A percentile compares a stretch with the other conserved stretches of the same genome.
Evolutionary conservation across 2,329 filamentous ascomycete species (phyloP).

Genomic region (Diaporthe sp.): DNA sequence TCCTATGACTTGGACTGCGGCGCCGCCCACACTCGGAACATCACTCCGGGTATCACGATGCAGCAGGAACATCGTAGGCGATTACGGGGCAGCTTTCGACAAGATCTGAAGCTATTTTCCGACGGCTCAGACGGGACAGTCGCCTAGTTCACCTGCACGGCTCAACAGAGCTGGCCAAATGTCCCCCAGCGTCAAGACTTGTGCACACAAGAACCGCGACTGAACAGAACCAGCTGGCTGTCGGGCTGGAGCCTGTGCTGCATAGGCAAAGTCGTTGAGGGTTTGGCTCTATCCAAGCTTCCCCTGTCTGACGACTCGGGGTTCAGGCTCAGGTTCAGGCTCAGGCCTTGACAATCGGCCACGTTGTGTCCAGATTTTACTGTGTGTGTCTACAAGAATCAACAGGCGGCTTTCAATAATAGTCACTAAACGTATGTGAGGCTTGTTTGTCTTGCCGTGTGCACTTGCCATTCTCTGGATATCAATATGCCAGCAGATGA

Average conservation of each 20-base stretch:
- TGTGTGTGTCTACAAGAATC: neutral
- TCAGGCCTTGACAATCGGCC: neutral
- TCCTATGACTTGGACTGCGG: neutral
- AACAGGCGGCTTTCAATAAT: neutral
- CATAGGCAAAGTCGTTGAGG: conserved; percentile 2
- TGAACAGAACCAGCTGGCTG: neutral
- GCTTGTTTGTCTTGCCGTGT: neutral
- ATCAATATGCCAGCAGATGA: neutral
- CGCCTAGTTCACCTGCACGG: neutral
- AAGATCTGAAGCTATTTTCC: neutral
- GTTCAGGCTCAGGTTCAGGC: too few relatives aligned
- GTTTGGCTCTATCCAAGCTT: conserved; percentile 2
- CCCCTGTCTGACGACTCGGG: conserved; percentile 4
- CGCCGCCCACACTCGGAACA: neutral
- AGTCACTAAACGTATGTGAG: too few relatives aligned
- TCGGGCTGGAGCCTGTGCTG: neutral
- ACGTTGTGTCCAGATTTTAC: neutral
- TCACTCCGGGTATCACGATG: conserved; percentile 5
- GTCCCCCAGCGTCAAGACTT: neutral
- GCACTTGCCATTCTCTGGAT: neutral
- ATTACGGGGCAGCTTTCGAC: neutral
- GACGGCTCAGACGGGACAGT: neutral
- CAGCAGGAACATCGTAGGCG: conserved; percentile 11
- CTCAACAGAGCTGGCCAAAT: neutral
- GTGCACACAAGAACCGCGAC: neutral